A percentile compares a stretch with the other conserved stretches of the same genome.
Evolutionary conservation across 345 rosid genomes (phyloP).

Genomic region (Brassica cretica): DNA sequence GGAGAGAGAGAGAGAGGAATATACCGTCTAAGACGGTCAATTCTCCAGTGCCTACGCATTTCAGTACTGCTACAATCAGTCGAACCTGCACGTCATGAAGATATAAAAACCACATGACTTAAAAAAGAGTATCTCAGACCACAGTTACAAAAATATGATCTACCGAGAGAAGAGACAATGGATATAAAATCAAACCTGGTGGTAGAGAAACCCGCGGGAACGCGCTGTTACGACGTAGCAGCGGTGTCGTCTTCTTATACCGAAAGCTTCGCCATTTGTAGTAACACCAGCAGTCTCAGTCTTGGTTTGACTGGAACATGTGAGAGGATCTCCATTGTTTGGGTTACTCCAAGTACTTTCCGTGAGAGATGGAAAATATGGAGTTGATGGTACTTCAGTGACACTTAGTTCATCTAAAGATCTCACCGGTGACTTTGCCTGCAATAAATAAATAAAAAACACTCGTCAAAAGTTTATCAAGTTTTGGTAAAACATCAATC

Average conservation of each 20-base stretch:
- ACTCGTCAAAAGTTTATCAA: background rate
- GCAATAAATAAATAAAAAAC: slow-evolving; percentile 2
- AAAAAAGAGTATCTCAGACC: background rate
- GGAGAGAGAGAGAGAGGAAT: slow-evolving; percentile 1
- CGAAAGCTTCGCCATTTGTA: slow-evolving; percentile 28
- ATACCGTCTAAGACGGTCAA: slow-evolving; percentile 67
- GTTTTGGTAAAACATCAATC: background rate
- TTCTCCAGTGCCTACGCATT: slow-evolving; percentile 83
- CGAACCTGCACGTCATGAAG: slow-evolving; percentile 59
- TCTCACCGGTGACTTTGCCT: slow-evolving; percentile 86
- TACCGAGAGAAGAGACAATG: background rate
- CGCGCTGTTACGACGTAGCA: slow-evolving; percentile 76
- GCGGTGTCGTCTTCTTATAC: slow-evolving; percentile 61
- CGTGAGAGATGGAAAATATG: slow-evolving; percentile 58
- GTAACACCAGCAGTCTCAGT: slow-evolving; percentile 33
- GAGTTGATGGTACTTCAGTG: slow-evolving; percentile 62
- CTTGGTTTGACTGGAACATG: slow-evolving; percentile 34
- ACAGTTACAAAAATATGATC: background rate
- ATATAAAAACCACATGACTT: no score
- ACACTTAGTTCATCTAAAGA: slow-evolving; percentile 74
- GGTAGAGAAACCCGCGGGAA: slow-evolving; percentile 80
- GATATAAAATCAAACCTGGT: slow-evolving; percentile 58
- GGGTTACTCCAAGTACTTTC: slow-evolving; percentile 45
- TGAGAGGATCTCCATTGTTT: slow-evolving; percentile 33
- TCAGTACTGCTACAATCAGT: slow-evolving; percentile 79